Evolutionary conservation across 192 early-diverging fungal species (phyloP), one percentile per base, ranked within the genome.

Genomic region (Coemansia sp.): DNA sequence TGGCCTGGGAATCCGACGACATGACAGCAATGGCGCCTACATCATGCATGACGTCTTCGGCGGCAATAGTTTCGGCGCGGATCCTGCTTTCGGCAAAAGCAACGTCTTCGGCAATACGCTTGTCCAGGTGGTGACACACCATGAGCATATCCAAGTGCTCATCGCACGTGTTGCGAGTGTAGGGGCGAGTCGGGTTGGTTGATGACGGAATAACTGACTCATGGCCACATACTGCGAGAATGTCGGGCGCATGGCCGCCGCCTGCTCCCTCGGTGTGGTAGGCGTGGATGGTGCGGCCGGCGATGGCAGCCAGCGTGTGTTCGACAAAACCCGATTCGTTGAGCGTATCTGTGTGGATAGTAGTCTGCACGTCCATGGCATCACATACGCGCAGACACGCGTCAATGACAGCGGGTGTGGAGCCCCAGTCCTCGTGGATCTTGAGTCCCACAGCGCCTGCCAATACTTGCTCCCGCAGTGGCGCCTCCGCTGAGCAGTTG

Each of bases 71-170:
- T 75, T 99, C 96, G 12, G 92, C 96, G 20, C 97, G 89, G 74
- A 99, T 99, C 41, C 97, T 87, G 70, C 90, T 92, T 75, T 99
- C 97, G 8, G 97, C 97, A 87, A 99, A 99, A 13, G 95, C 92
- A 27, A 99, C 91, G 76, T 99, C 97, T 77, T 99, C 97, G 10
- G 97, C 95, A 49, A 99, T 91, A 63, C 90, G 90, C 79, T 91
- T 93, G 68, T 91, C 93, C 65, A 99, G 85, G 72, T 99, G 97
- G 78, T 99, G 97, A 78, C 97, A 99, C 5, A 97, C 94, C 96
- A 97, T 97, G 20, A 99, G 86, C 97, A 99, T 97, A 71, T 99
- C 97, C 24, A 99, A 88, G 77, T 99, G 97, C 75, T 99, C 97
- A 79, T 99, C 97, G 51, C 97, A 85, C 20, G 97, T 99, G 85